Conservation (phyloP, 805 yeast genomes). For the Spathaspora arborariae region DNA sequence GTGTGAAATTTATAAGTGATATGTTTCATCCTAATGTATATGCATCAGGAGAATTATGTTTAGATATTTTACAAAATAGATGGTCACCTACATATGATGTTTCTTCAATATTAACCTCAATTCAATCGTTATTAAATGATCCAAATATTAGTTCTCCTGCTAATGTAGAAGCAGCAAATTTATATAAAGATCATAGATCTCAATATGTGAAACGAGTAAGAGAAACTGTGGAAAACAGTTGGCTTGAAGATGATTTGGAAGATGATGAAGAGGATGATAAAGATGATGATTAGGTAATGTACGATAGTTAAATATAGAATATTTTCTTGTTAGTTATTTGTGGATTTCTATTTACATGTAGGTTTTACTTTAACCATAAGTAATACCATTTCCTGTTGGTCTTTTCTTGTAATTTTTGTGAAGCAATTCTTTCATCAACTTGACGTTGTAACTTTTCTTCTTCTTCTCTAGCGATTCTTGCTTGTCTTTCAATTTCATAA, state of each 20-base stretch:
- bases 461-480: slow-evolving; percentile 14
- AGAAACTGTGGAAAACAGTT: slow-evolving; percentile 90
- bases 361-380: slow-evolving; percentile 41
- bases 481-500: slow-evolving; percentile 28
- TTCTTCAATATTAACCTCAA: slow-evolving; percentile 87
- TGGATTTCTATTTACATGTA: neutral
- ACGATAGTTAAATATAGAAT: neutral
- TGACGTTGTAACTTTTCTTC: slow-evolving; percentile 12
- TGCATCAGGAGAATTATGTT: slow-evolving; percentile 90
- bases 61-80: slow-evolving; percentile 92
- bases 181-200: slow-evolving; percentile 90
- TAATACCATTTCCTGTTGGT: slow-evolving; percentile 44
- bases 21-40: slow-evolving; percentile 99
- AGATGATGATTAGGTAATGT: slow-evolving; percentile 20
- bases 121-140: slow-evolving; percentile 88
- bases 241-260: slow-evolving; percentile 77
- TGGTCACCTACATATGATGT: slow-evolving; percentile 99
- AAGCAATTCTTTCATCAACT: slow-evolving; percentile 14
- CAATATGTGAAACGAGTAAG: slow-evolving; percentile 89
- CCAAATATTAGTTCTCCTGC: slow-evolving; percentile 98
- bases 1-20: slow-evolving; percentile 82
- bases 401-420: slow-evolving; percentile 7
- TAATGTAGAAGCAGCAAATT: slow-evolving; percentile 94
- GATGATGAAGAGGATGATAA: slow-evolving; percentile 49
- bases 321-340: neutral